phyloP scores from a whole-genome alignment of 768 basidiomycete genomes.

The Phaeotremella skinneri region DNA sequence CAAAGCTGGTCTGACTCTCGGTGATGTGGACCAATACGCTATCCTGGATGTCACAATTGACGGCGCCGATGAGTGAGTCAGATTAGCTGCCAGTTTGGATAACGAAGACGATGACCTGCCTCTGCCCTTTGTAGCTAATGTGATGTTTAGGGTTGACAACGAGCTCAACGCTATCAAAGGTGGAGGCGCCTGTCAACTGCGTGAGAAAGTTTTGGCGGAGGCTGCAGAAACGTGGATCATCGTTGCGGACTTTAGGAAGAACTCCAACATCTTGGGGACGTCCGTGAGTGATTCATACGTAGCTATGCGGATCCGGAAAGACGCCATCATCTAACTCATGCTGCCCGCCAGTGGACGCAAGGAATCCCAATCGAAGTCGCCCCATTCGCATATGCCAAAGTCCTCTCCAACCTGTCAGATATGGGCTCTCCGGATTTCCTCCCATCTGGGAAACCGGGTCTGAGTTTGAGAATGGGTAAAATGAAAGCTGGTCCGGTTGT shows the following conservation, averaged over 20 bases:
- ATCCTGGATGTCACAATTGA: constrained; percentile 94
- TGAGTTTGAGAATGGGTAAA: constrained; percentile 87
- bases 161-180: constrained; percentile 92
- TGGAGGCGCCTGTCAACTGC: constrained; percentile 91
- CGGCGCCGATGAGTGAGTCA: constrained; percentile 87
- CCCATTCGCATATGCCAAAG: constrained; percentile 89
- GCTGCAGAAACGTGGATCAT: constrained; percentile 88
- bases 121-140: too few species aligned
- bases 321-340: constrained; percentile 5
- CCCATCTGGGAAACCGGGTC: constrained; percentile 53
- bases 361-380: constrained; percentile 97
- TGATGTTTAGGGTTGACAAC: constrained; percentile 68
- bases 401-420: constrained; percentile 66
- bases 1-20: constrained; percentile 68
- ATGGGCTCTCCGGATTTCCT: constrained; percentile 45
- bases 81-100: background rate
- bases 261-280: constrained; percentile 74
- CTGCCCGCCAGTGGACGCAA: constrained; percentile 63
- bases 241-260: constrained; percentile 95
- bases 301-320: background rate
- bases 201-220: constrained; percentile 97
- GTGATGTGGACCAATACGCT: constrained; percentile 85
- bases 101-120: too few species aligned
- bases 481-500: constrained; percentile 89
- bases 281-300: constrained; percentile 59